Conservation (phyloP, 164 flowering plant genomes). For the Buxus sempervirens region DNA sequence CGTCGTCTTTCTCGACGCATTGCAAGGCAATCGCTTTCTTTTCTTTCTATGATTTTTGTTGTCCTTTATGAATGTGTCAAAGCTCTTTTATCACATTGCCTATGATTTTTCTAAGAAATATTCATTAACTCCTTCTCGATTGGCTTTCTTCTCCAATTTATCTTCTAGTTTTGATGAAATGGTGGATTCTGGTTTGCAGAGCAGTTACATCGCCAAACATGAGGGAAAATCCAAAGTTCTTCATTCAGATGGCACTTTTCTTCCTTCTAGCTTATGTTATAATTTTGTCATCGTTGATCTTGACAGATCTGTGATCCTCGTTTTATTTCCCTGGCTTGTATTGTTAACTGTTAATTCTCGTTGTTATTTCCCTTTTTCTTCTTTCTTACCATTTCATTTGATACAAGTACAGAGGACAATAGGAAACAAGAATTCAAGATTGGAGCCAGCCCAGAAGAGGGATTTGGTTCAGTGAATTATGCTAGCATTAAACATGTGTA, state of each 20-base stretch:
- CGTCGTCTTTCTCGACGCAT: conserved; percentile 75
- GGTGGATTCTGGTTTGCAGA: conserved; percentile 40
- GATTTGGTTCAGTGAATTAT: too few species aligned
- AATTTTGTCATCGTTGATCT: conserved; percentile 85
- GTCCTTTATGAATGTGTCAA: not conserved
- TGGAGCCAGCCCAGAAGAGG: too few species aligned
- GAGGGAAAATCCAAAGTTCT: conserved; percentile 95
- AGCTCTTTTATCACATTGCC: not conserved
- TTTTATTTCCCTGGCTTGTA: not conserved
- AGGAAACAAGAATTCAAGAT: too few species aligned
- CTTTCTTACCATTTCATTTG: too few species aligned
- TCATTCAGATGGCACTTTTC: conserved; percentile 82
- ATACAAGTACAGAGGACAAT: not conserved
- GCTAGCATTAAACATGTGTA: too few species aligned
- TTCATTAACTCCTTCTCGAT: too few species aligned
- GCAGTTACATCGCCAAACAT: conserved; percentile 93
- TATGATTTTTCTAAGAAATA: too few species aligned
- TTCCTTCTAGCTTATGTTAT: conserved; percentile 86
- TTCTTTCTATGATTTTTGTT: not conserved
- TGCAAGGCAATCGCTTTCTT: conserved; percentile 45
- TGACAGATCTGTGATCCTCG: conserved; percentile 55
- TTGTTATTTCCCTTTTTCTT: too few species aligned
- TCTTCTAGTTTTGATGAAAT: conserved; percentile 1
- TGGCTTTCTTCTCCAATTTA: not conserved
- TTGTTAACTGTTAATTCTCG: not conserved